phyloP scores from a whole-genome alignment of 257 asterid species.

The Phtheirospermum japonicum region DNA sequence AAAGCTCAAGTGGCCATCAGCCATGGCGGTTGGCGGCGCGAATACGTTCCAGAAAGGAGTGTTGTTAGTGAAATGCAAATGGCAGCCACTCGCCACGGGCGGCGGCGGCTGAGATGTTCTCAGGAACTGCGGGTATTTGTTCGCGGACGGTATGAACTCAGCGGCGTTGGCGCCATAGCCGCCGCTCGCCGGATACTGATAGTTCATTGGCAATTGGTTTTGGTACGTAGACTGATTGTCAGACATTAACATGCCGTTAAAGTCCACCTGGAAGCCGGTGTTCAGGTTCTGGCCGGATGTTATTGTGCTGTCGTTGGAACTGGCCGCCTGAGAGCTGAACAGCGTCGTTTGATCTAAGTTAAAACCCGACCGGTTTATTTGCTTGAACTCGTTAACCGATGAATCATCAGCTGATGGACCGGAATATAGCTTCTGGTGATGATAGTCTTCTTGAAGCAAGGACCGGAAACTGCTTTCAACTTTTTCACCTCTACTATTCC shows the following conservation, averaged over 20 bases:
- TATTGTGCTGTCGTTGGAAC: slow-evolving; percentile 41
- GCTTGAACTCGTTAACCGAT: slow-evolving; percentile 40
- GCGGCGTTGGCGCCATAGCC: slow-evolving; percentile 30
- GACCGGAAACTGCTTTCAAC: slow-evolving; percentile 37
- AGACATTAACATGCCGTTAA: slow-evolving; percentile 47
- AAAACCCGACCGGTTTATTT: slow-evolving; percentile 41
- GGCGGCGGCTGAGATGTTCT: slow-evolving; percentile 46
- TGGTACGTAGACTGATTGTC: slow-evolving; percentile 39
- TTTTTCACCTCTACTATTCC: slow-evolving; percentile 47
- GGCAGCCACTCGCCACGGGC: slow-evolving; percentile 33
- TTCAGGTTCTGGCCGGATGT: slow-evolving; percentile 37
- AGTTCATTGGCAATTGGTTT: slow-evolving; percentile 31
- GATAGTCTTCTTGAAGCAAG: slow-evolving; percentile 48
- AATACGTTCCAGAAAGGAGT: slow-evolving; percentile 77
- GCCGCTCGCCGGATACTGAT: slow-evolving; percentile 34
- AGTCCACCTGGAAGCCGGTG: slow-evolving; percentile 49
- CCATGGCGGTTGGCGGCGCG: slow-evolving; percentile 28
- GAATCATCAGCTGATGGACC: slow-evolving; percentile 36
- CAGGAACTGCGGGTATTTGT: slow-evolving; percentile 54
- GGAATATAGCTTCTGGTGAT: slow-evolving; percentile 41
- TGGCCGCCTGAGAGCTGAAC: slow-evolving; percentile 39
- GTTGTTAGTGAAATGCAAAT: slow-evolving; percentile 67
- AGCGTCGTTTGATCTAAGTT: slow-evolving; percentile 46
- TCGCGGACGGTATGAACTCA: slow-evolving; percentile 38
- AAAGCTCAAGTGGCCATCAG: slow-evolving; percentile 47